Evolutionary conservation across 495 filamentous ascomycete genomes (phyloP), one percentile per base, ranked within the genome.

Genomic region (Beverwykella pulmonaria): DNA sequence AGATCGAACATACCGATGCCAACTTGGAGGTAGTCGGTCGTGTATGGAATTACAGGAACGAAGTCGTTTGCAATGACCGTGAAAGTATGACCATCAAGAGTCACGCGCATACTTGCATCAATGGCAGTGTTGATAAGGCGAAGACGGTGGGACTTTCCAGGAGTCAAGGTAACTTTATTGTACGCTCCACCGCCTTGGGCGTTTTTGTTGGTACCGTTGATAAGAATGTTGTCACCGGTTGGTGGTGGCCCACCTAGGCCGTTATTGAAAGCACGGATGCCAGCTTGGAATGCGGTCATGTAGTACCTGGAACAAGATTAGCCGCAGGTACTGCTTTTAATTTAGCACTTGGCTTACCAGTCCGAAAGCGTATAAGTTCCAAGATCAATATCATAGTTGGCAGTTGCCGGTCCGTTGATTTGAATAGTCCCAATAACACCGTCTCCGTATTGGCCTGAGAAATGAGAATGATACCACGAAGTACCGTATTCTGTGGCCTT

Each of bases 351-450:
- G 26, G 32, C 47, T 53, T 62, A 53, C 76, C 76, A 78, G 53
- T 78, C 76, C 6, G 32, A 54, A 20, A 78, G 23, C 3, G 64
- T 56, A 41, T 72, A 68, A 1, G 75, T 48, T 14, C 75, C 75
- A 36, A 77, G 65, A 55, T 77, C 76, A 44, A 74, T 68, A 46
- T 78, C 76, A 61, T 76, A 78, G 49, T 77, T 76, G 10, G 76
- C 72, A n/a, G 70, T 69, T 2, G 75, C 70, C 34, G 76, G 76
- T 0, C 76, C 76, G 49, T 78, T 67, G 61, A 78, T 75, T n/a
- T 75, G 44, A 34, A 78, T 69, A 4, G 72, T 41, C 17, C 76
- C 76, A 27, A 74, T 36, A 12, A 77, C 70, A 36, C 76, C 76
- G 39, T 78, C 75, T 44, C 75, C 75, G 44, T 78, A 78, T 49